phyloP scores from a whole-genome alignment of 306 rosid species.

The Abrus precatorius region DNA sequence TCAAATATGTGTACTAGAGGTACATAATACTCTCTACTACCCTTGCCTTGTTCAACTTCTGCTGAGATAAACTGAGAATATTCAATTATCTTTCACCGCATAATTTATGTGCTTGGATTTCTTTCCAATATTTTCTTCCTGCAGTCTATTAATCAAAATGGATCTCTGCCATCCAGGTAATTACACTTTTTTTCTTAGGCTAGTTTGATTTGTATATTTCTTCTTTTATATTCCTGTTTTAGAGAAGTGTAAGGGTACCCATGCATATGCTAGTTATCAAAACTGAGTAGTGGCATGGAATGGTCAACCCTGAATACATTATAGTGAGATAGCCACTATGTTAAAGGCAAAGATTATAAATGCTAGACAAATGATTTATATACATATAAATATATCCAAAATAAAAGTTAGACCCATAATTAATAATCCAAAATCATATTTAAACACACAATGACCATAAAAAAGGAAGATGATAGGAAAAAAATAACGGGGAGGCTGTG shows the following conservation, averaged over 20 bases:
- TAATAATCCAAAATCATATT: background rate
- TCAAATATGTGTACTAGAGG: constrained; percentile 94
- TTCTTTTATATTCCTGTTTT: background rate
- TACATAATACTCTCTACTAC: constrained; percentile 42
- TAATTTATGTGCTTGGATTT: constrained; percentile 42
- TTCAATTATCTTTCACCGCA: constrained; percentile 17
- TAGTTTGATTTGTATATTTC: constrained; percentile 34
- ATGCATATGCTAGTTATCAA: background rate
- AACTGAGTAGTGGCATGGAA: background rate
- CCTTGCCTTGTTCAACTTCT: constrained; percentile 40
- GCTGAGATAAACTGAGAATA: constrained; percentile 32
- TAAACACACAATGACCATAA: background rate
- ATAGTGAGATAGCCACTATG: background rate
- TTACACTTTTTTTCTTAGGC: constrained; percentile 30
- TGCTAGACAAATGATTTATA: constrained; percentile 4
- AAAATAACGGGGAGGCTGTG: background rate
- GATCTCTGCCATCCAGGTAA: constrained; percentile 67
- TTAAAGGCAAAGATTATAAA: background rate
- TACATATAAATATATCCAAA: background rate
- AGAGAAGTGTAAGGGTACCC: background rate
- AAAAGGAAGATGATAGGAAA: background rate
- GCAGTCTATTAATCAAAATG: constrained; percentile 67
- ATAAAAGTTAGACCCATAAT: background rate
- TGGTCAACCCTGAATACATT: background rate
- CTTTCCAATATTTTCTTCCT: constrained; percentile 36